Evolutionary conservation across 805 yeast species (phyloP), one percentile per base, ranked within the genome.

Genomic region (Saccharomycopsis babjevae): DNA sequence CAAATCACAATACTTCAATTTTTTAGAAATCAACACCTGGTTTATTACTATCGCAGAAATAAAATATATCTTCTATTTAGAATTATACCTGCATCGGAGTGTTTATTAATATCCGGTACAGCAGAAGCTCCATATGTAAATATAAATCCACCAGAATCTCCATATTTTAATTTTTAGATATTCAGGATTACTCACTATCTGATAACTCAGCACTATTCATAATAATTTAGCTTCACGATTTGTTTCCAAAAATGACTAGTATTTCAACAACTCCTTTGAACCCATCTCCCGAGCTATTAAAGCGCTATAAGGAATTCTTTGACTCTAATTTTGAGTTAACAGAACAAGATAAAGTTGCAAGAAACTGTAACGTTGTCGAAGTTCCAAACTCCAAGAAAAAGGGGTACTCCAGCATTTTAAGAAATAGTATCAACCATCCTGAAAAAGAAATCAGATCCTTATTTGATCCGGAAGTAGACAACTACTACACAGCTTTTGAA

Each of bases 391-490:
- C 78, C 13, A 68, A 69, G 39, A 67, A 72, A 59, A 71, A 72
- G 0, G 84, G 84, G 1, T 76, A 71, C 67, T 75, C 84, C 3
- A 71, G 76, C 0, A 70, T 79, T 5, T 82, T 76, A 66, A 71
- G 85, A 38, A 78, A 70, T 57, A 57, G 62, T 7, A 65, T 69
- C 6, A 60, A 59, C n/a, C 59, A 57, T 18, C 57, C 57, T 28
- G 40, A 60, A 18, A 69, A 68, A 30, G 59, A 62, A 16, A 50
- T 72, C 18, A 71, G 79, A 25, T 71, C 73, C 15, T 63, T 72
- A 54, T 61, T 81, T n/a, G 79, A 79, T 63, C 78, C 80, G 1
- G 67, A 72, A 1, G 69, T 83, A 59, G 66, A 69, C 60, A 83
- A 86, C 0, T 73, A 76, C 54, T 73, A 75, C 66, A 76, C 74